Conservation (phyloP, 2,329 filamentous ascomycete species). For the Fusarium solani-melongenae region DNA sequence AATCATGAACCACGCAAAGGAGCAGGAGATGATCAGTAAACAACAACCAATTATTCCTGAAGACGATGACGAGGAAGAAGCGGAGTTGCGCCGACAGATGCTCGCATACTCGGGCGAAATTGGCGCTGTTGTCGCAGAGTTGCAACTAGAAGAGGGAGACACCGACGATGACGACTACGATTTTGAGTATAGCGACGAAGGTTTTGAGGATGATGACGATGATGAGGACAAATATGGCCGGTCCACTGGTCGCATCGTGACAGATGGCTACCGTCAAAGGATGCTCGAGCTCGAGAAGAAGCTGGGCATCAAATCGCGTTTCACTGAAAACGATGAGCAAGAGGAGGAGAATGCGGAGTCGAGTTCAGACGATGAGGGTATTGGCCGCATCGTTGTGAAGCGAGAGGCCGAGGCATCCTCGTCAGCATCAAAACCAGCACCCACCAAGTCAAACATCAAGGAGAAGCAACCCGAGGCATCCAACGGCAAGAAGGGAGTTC, state of each 20-base stretch:
- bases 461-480: slow-evolving; percentile 38
- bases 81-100: slow-evolving; percentile 86
- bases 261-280: slow-evolving; percentile 78
- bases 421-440: slow-evolving; percentile 37
- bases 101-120: slow-evolving; percentile 91
- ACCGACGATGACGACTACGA: slow-evolving; percentile 62
- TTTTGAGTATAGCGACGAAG: slow-evolving; percentile 64
- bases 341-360: slow-evolving; percentile 48
- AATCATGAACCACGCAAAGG: slow-evolving; percentile 67
- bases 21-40: slow-evolving; percentile 61
- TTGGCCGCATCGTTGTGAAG: slow-evolving; percentile 67
- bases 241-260: slow-evolving; percentile 73
- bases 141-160: slow-evolving; percentile 80
- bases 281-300: slow-evolving; percentile 89
- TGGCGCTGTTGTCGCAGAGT: slow-evolving; percentile 89
- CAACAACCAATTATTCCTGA: slow-evolving; percentile 70
- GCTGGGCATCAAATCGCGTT: slow-evolving; percentile 69
- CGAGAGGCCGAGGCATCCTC: slow-evolving; percentile 30
- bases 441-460: slow-evolving; percentile 49
- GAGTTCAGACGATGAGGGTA: slow-evolving; percentile 56
- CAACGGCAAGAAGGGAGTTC: slow-evolving; percentile 74
- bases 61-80: slow-evolving; percentile 83
- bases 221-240: slow-evolving; percentile 75
- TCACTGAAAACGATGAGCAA: slow-evolving; percentile 60
- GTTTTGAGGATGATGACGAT: slow-evolving; percentile 61